Evolutionary conservation across 108 stramenopile species (phyloP).

Genomic region (Hondaea fermentalgiana): DNA sequence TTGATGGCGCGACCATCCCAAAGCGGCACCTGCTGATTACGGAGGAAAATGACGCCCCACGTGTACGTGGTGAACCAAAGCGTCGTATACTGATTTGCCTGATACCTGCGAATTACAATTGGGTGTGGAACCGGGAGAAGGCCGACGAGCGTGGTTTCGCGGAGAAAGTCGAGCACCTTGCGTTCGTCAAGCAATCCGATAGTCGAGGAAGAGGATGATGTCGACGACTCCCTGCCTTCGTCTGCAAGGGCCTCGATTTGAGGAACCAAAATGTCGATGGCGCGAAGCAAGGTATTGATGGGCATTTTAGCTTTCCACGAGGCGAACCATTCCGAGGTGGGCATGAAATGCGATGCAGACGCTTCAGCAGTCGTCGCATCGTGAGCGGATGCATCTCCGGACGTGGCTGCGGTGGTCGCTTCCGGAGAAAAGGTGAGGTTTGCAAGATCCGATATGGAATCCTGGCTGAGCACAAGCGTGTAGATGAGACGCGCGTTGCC

Average conservation of each 20-base stretch:
- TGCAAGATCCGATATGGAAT: slow-evolving; percentile 65
- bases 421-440: neutral
- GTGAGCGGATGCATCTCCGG: neutral
- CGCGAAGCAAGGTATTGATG: slow-evolving; percentile 73
- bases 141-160: slow-evolving; percentile 82
- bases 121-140: slow-evolving; percentile 87
- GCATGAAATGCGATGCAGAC: neutral
- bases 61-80: slow-evolving; percentile 95
- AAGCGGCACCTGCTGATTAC: slow-evolving; percentile 80
- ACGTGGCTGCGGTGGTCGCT: neutral
- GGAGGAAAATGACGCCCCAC: slow-evolving; percentile 96
- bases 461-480: slow-evolving; percentile 80
- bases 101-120: slow-evolving; percentile 93
- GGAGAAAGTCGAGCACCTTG: slow-evolving; percentile 73
- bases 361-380: neutral
- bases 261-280: slow-evolving; percentile 82
- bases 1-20: slow-evolving; percentile 64
- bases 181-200: slow-evolving; percentile 70
- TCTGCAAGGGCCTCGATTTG: slow-evolving; percentile 77
- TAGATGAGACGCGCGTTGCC: slow-evolving; percentile 92
- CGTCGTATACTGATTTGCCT: slow-evolving; percentile 87
- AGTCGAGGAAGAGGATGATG: too few species aligned
- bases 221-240: slow-evolving; percentile 20
- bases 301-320: slow-evolving; percentile 74
- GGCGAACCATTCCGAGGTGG: slow-evolving; percentile 65